Base-by-base conservation (phyloP, 805 yeast species). In the Ogataea ganodermae region DNA sequence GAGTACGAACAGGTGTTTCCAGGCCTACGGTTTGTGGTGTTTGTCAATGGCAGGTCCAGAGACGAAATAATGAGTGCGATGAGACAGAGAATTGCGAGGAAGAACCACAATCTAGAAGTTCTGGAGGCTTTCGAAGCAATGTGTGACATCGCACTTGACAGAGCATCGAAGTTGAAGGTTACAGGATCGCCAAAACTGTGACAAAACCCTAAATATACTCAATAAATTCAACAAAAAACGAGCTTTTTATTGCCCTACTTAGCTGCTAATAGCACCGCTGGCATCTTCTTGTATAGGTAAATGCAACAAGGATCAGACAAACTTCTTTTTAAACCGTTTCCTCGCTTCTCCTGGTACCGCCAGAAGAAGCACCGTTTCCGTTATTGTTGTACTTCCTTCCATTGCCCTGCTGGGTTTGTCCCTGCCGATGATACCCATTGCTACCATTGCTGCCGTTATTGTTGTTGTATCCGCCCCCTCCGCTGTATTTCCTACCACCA, bases 61-160 rank as follows among this genome's bases (percentile, higher is more conserved):
- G 71, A 72, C 5, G 81, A 66, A 16, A 81, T 90, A 22, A 84
- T 89, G 80, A 66, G 66, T 21, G 71, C 80, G 52, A 86, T 87
- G 88, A 63, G 63, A 39, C 49, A 50, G 26, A 74, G 94, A 52
- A 86, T 90, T 3, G 66, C 64, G 1, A 71, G 84, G 44, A 70
- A 69, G n/a, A 78, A 84, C 58, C 73, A 79, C 48, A 61, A 56
- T 6, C 44, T 53, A 26, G 97, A 91, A 63, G 76, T 80, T 47
- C 37, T 48, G 7, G 85, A 81, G 39, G 95, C 96, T 0, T 79
- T 89, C 55, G 72, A 82, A 53, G 96, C 96, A 20, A 89, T 90
- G 96, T 88, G 96, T 65, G 95, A 88, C 65, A 91, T 90, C 47
- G 97, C 97, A 0, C 56, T 76, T 21, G 96, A 89, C 67, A 73